Conservation (phyloP, 1,284 basidiomycete genomes). For the Naganishia liquefaciens region DNA sequence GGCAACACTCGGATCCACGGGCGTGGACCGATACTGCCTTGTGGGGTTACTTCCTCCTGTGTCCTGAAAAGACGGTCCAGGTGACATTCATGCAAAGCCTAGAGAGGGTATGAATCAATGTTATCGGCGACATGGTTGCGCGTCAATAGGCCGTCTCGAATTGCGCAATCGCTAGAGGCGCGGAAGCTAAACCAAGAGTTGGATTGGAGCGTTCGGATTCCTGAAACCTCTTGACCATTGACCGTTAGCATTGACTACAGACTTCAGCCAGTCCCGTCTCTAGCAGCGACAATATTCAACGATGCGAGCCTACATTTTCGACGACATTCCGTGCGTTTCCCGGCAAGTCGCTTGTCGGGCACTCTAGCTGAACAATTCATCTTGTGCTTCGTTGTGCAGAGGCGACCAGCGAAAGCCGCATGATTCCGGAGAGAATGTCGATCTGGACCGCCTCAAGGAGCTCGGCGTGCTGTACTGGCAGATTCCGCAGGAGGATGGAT, state of each 20-base stretch:
- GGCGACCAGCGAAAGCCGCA: conserved; percentile 77
- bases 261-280: conserved; percentile 7
- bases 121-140: too few species aligned
- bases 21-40: too few species aligned
- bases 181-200: conserved; percentile 2
- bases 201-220: too few species aligned
- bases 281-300: neutral
- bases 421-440: conserved; percentile 64
- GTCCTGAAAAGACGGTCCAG: too few species aligned
- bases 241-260: neutral
- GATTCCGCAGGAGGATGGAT: conserved; percentile 59
- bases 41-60: too few species aligned
- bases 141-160: conserved; percentile 2
- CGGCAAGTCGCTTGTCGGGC: neutral
- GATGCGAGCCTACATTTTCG: conserved; percentile 81
- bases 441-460: conserved; percentile 57
- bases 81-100: too few species aligned
- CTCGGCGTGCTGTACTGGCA: conserved; percentile 66
- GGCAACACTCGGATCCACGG: too few species aligned
- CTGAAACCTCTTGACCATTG: too few species aligned
- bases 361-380: neutral
- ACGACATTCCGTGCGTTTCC: conserved; percentile 55
- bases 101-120: too few species aligned
- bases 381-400: conserved; percentile 33
- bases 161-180: conserved; percentile 6